Evolutionary conservation across 2,329 filamentous ascomycete genomes (phyloP).

Genomic region (Coniochaeta sp.): DNA sequence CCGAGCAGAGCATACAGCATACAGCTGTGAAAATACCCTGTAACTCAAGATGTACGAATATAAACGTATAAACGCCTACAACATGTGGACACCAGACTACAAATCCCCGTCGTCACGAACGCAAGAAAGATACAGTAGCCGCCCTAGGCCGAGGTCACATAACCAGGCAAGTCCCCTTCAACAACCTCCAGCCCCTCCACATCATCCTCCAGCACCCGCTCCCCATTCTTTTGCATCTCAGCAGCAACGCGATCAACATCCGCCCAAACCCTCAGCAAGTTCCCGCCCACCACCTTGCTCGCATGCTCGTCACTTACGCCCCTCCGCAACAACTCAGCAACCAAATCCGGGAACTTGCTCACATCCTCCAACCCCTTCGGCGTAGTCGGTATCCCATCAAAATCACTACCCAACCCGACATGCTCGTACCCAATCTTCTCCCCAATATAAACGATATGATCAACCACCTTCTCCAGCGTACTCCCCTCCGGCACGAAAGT

Average conservation of each 20-base stretch:
- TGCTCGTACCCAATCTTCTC: constrained; percentile 77
- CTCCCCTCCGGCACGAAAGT: constrained; percentile 59
- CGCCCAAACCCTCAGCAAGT: constrained; percentile 77
- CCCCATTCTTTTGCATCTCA: constrained; percentile 53
- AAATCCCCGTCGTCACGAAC: too few relatives aligned
- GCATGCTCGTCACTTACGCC: constrained; percentile 71
- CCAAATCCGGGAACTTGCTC: constrained; percentile 70
- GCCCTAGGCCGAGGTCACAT: neutral
- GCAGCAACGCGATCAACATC: constrained; percentile 68
- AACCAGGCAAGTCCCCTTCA: neutral
- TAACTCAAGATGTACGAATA: neutral
- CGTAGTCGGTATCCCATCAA: constrained; percentile 65
- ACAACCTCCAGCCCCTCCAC: constrained; percentile 15
- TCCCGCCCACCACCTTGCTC: constrained; percentile 69
- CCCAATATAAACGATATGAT: constrained; percentile 79
- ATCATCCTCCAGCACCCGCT: constrained; percentile 47
- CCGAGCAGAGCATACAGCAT: neutral
- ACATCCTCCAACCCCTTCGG: constrained; percentile 79
- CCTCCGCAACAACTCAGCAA: constrained; percentile 65
- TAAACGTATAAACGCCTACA: neutral
- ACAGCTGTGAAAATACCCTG: neutral
- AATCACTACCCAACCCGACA: constrained; percentile 85
- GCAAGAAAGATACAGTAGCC: too few relatives aligned
- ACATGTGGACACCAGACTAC: too few relatives aligned
- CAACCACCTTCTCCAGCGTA: constrained; percentile 69